phyloP scores from a whole-genome alignment of 768 basidiomycete genomes.

The Terana coerulea region DNA sequence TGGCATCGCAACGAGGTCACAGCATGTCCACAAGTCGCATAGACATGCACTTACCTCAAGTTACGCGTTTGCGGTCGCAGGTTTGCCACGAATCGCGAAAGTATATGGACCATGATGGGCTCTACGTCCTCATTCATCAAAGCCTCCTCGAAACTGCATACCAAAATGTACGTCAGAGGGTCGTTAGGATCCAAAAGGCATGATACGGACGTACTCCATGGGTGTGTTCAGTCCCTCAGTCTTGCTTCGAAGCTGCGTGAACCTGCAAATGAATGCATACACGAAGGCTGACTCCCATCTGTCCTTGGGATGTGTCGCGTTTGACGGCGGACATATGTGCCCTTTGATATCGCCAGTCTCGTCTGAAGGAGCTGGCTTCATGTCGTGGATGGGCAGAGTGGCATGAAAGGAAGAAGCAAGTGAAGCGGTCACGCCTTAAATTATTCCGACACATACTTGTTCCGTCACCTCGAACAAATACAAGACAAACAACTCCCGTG shows the following conservation, averaged over 20 bases:
- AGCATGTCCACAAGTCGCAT: constrained; percentile 25
- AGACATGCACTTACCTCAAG: constrained; percentile 63
- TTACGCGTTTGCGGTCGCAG: constrained; percentile 88
- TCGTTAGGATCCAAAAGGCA: constrained; percentile 18
- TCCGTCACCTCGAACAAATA: constrained; percentile 30
- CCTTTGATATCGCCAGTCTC: constrained; percentile 34
- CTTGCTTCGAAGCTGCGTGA: constrained; percentile 70
- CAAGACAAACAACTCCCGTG: constrained; percentile 22
- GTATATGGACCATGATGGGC: constrained; percentile 66
- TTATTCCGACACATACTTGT: constrained; percentile 29
- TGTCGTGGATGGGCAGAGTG: constrained; percentile 26
- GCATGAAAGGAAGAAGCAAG: constrained; percentile 25
- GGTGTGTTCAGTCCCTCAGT: constrained; percentile 76
- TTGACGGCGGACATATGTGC: constrained; percentile 51
- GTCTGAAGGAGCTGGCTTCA: constrained; percentile 28
- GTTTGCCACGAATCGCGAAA: constrained; percentile 75
- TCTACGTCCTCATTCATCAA: constrained; percentile 70
- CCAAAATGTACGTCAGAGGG: constrained; percentile 28
- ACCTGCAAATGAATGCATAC: constrained; percentile 82
- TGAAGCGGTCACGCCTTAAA: constrained; percentile 26
- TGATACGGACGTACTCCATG: constrained; percentile 65
- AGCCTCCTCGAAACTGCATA: constrained; percentile 70
- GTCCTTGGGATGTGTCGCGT: constrained; percentile 69
- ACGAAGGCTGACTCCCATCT: constrained; percentile 88
- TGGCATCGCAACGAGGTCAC: constrained; percentile 30